Conservation (phyloP, 371 early-diverging fungal genomes). For the Syncephalastrum contaminatum region DNA sequence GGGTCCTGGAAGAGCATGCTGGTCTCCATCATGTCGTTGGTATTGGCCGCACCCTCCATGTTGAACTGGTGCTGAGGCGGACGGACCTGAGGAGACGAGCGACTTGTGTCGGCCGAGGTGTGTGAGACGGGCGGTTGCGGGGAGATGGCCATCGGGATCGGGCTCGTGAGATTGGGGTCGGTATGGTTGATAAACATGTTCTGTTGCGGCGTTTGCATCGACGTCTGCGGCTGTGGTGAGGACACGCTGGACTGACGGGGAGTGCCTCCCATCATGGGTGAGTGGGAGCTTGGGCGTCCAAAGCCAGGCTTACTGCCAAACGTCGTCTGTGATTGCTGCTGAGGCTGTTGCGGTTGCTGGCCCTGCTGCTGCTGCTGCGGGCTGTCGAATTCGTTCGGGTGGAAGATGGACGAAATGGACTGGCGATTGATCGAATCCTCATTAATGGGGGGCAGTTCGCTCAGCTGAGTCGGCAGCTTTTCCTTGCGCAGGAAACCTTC, state of each 20-base stretch:
- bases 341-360: slow-evolving; percentile 15
- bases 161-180: slow-evolving; percentile 10
- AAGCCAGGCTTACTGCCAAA: not conserved
- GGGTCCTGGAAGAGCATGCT: too few species aligned
- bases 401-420: slow-evolving; percentile 34
- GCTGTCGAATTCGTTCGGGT: slow-evolving; percentile 26
- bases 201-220: slow-evolving; percentile 1
- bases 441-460: slow-evolving; percentile 37
- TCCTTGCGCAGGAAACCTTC: slow-evolving; percentile 34
- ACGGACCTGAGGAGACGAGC: too few species aligned
- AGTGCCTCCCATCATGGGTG: too few species aligned
- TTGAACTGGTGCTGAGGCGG: too few species aligned
- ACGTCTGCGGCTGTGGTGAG: too few species aligned
- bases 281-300: slow-evolving; percentile 1
- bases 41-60: too few species aligned
- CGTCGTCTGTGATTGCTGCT: slow-evolving; percentile 4
- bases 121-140: slow-evolving; percentile 5
- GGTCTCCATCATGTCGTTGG: too few species aligned
- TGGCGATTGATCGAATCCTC: slow-evolving; percentile 41
- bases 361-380: slow-evolving; percentile 9
- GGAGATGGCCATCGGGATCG: slow-evolving; percentile 10
- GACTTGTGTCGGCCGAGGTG: too few species aligned
- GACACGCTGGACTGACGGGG: too few species aligned
- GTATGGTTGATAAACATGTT: slow-evolving; percentile 10
- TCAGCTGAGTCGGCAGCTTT: slow-evolving; percentile 25